Conservation (phyloP, 2,329 filamentous ascomycete species). For the Microdochium trichocladiopsis region DNA sequence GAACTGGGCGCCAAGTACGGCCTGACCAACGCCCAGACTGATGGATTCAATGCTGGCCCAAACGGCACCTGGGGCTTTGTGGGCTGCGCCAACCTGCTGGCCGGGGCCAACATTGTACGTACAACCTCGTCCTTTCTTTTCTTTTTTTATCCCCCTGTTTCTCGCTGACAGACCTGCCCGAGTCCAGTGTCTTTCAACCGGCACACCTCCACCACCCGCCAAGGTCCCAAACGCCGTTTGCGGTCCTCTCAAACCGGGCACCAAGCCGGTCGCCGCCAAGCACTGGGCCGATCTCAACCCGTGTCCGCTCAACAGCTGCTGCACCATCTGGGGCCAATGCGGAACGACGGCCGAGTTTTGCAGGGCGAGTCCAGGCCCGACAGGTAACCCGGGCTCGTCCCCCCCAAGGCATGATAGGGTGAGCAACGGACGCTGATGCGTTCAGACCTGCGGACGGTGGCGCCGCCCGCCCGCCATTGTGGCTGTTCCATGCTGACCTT, state of each 20-base stretch:
- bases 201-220: neutral
- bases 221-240: neutral
- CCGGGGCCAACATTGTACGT: neutral
- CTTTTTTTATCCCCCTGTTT: too few relatives aligned
- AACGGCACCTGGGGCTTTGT: neutral
- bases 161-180: too few relatives aligned
- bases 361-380: slow-evolving; percentile 8
- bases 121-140: too few relatives aligned
- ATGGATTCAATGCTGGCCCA: neutral
- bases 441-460: too few relatives aligned
- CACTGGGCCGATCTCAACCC: neutral
- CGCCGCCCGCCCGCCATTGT: too few relatives aligned
- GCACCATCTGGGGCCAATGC: slow-evolving; percentile 14
- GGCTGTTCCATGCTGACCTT: too few relatives aligned
- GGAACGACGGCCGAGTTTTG: slow-evolving; percentile 25
- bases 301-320: neutral
- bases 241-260: neutral
- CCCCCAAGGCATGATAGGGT: neutral
- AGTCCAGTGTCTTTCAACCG: neutral
- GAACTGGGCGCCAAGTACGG: neutral
- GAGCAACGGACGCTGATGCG: too few relatives aligned
- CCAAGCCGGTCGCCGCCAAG: neutral
- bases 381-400: slow-evolving; percentile 5
- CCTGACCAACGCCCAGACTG: neutral
- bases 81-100: neutral